Percentiles rank a stretch among this genome's conserved stretches.
Evolutionary conservation across 2,329 filamentous ascomycete species (phyloP).

Genomic region (Zasmidium citrigriseum): DNA sequence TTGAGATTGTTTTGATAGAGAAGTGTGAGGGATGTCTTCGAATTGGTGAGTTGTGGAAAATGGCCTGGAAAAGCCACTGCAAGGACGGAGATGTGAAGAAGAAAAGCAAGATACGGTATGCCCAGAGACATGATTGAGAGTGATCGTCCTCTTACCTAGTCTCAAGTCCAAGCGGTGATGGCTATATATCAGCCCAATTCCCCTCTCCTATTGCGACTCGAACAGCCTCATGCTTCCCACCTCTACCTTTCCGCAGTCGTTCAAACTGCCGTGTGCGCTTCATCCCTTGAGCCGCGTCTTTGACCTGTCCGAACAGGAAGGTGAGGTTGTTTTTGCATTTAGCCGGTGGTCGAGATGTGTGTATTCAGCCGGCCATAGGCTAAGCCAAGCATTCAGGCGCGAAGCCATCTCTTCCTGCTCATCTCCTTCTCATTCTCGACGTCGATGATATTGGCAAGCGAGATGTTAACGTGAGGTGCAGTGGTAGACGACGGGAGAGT

Average conservation of each 20-base stretch:
- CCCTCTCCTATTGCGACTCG: no score
- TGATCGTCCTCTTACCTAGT: no score
- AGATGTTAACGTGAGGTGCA: no score
- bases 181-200: no score
- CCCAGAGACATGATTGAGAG: no score
- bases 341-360: not conserved
- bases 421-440: no score
- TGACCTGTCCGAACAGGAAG: not conserved
- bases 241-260: no score
- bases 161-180: no score
- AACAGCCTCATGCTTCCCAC: no score
- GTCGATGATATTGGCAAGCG: no score
- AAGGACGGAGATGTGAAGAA: not conserved
- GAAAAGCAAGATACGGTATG: not conserved
- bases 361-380: not conserved
- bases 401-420: no score
- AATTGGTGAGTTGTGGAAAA: constrained; percentile 20
- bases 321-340: not conserved
- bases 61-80: not conserved
- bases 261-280: not conserved
- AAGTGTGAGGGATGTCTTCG: constrained; percentile 49
- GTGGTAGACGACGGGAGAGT: no score
- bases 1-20: constrained; percentile 60
- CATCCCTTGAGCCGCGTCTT: not conserved
- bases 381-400: not conserved